Base-by-base conservation (phyloP, 2,329 filamentous ascomycete genomes). In the Aureobasidium sp. region DNA sequence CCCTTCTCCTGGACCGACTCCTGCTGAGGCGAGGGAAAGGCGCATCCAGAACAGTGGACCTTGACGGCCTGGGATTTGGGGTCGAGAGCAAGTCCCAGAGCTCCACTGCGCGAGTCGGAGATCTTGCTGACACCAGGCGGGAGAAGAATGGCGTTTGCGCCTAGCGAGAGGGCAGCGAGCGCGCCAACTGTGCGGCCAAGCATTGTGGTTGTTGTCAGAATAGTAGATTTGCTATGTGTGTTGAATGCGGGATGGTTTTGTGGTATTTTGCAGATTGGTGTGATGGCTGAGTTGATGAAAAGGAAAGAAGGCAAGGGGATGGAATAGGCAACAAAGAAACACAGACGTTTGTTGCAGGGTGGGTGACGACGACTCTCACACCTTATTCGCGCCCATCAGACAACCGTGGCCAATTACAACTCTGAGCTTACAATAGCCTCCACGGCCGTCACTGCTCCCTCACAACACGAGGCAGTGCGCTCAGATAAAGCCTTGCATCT, bases 41-140 rank as follows among this genome's bases (percentile, higher is more conserved):
- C 77, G 68, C 84, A 87, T 64, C 80, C 79, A 22, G 77, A 75
- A 68, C 84, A 87, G 63, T 80, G 76, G 41, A 87, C 68, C 47
- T 78, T 74, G 63, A 86, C 62, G 25, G 73, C 70, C 64, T 80
- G 77, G 27, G 67, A 67, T 67, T 66, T 77, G 31, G 76, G 72
- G 62, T 78, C 69, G 52, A 75, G 72, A 65, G 77, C 73, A 76
- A 69, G 47, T 77, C 39, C 49, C 2, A 76, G 67, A 60, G 76
- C 76, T 71, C 79, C 74, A 67, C 78, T 69, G 42, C 75, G 73
- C 62, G 75, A 72, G 60, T 81, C 77, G 58, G 75, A 72, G 22
- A 74, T 71, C 62, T 79, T 71, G 67, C 79, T 74, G n/a, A 71
- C 41, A 62, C 66, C 66, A 62, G 84, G 81, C 37, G 84, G 78